Conservation (phyloP, 2,329 filamentous ascomycete genomes). For the Drechslera avenae region DNA sequence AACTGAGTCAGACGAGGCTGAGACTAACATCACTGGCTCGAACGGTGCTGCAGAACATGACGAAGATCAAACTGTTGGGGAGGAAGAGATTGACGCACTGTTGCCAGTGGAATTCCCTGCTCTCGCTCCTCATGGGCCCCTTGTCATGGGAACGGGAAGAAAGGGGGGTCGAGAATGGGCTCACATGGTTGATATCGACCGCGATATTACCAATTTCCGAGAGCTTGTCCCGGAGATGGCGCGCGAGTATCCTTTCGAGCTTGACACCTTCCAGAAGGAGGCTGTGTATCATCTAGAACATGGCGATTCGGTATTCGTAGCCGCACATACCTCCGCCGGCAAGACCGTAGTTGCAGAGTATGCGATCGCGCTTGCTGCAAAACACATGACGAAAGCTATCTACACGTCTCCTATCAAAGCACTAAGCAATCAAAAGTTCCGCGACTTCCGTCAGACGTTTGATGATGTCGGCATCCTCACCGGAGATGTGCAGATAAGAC, state of each 20-base stretch:
- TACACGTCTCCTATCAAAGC: slow-evolving; percentile 99
- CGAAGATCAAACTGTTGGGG: slow-evolving; percentile 50
- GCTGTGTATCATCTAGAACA: slow-evolving; percentile 96
- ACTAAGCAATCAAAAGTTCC: slow-evolving; percentile 97
- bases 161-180: slow-evolving; percentile 89
- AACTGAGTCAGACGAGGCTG: slow-evolving; percentile 31
- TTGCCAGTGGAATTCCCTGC: slow-evolving; percentile 93
- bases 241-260: slow-evolving; percentile 92
- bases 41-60: slow-evolving; percentile 48
- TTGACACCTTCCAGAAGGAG: slow-evolving; percentile 98
- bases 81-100: slow-evolving; percentile 78
- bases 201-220: slow-evolving; percentile 89
- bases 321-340: slow-evolving; percentile 94
- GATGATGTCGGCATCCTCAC: slow-evolving; percentile 97
- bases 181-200: slow-evolving; percentile 95
- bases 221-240: slow-evolving; percentile 97
- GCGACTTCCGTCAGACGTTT: slow-evolving; percentile 88
- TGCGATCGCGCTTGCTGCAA: slow-evolving; percentile 92
- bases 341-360: slow-evolving; percentile 99
- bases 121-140: slow-evolving; percentile 78
- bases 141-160: slow-evolving; percentile 72
- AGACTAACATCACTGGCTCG: slow-evolving; percentile 29
- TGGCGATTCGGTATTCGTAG: slow-evolving; percentile 96
- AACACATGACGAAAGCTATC: slow-evolving; percentile 99
- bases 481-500: slow-evolving; percentile 96